Evolutionary conservation across 2,329 filamentous ascomycete genomes (phyloP).

Genomic region (Cladophialophora carrionii): DNA sequence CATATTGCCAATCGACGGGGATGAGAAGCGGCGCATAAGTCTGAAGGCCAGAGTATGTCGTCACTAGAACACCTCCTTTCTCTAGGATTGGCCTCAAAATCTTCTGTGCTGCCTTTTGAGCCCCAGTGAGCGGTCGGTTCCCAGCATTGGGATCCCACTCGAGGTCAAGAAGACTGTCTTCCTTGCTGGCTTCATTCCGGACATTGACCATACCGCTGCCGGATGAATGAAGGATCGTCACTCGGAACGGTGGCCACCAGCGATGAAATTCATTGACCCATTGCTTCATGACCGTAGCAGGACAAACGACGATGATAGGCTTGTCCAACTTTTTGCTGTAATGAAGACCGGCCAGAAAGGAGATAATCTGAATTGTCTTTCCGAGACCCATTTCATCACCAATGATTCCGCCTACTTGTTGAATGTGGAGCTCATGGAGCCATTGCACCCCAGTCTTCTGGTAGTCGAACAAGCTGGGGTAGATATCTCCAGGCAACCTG

Average conservation of each 20-base stretch:
- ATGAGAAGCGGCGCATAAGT: constrained; percentile 84
- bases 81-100: constrained; percentile 81
- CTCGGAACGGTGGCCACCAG: constrained; percentile 98
- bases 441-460: constrained; percentile 97
- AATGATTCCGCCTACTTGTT: constrained; percentile 89
- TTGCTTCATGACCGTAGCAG: constrained; percentile 91
- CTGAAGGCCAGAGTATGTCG: constrained; percentile 93
- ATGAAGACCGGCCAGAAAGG: constrained; percentile 86
- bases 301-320: constrained; percentile 88
- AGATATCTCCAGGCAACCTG: constrained; percentile 87
- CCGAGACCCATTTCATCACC: constrained; percentile 99
- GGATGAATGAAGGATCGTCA: constrained; percentile 92
- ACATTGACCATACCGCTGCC: constrained; percentile 95
- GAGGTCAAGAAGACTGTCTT: constrained; percentile 65
- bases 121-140: constrained; percentile 54
- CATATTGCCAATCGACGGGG: constrained; percentile 86
- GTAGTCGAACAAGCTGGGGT: constrained; percentile 89
- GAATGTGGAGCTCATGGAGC: constrained; percentile 88
- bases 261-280: constrained; percentile 99
- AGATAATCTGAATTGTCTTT: constrained; percentile 82
- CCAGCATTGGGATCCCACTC: constrained; percentile 52
- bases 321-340: constrained; percentile 84
- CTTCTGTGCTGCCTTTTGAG: constrained; percentile 71
- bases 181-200: constrained; percentile 61
- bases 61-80: constrained; percentile 90